phyloP scores from a whole-genome alignment of 1,284 basidiomycete species.

The Mrakiaceae sp. region DNA sequence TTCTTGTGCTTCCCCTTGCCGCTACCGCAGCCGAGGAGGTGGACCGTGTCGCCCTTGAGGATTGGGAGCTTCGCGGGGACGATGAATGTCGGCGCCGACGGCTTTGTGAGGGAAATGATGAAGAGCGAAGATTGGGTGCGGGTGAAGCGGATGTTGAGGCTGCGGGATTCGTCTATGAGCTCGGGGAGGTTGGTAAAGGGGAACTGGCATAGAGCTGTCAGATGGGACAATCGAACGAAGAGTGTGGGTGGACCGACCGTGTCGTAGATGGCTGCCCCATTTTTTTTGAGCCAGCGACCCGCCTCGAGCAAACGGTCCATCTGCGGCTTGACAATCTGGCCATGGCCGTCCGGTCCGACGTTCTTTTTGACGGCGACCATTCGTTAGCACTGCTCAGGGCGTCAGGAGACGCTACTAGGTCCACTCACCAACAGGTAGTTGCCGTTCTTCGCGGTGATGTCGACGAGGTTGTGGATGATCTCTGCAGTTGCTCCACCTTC shows the following conservation, averaged over 20 bases:
- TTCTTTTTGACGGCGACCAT: constrained; percentile 24
- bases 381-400: too few species aligned
- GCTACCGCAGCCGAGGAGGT: constrained; percentile 27
- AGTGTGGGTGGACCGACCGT: constrained; percentile 31
- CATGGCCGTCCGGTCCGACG: constrained; percentile 46
- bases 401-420: too few species aligned
- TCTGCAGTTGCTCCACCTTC: constrained; percentile 28
- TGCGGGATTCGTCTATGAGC: constrained; percentile 32
- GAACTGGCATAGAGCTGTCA: neutral
- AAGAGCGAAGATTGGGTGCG: constrained; percentile 45
- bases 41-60: constrained; percentile 38
- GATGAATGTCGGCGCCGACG: constrained; percentile 29
- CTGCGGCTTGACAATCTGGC: constrained; percentile 43
- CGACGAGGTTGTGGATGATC: constrained; percentile 44
- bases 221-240: neutral
- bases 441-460: constrained; percentile 33
- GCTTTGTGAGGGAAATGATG: constrained; percentile 38
- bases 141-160: constrained; percentile 41
- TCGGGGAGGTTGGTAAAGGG: constrained; percentile 20
- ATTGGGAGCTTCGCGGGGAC: constrained; percentile 40
- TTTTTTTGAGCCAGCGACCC: constrained; percentile 43
- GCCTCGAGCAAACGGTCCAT: constrained; percentile 41
- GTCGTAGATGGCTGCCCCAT: constrained; percentile 44
- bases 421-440: constrained; percentile 35
- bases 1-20: too few species aligned